A percentile compares a stretch with the other conserved stretches of the same genome.
Conservation (phyloP, 108 stramenopile genomes). For the Nitzschia palea region DNA sequence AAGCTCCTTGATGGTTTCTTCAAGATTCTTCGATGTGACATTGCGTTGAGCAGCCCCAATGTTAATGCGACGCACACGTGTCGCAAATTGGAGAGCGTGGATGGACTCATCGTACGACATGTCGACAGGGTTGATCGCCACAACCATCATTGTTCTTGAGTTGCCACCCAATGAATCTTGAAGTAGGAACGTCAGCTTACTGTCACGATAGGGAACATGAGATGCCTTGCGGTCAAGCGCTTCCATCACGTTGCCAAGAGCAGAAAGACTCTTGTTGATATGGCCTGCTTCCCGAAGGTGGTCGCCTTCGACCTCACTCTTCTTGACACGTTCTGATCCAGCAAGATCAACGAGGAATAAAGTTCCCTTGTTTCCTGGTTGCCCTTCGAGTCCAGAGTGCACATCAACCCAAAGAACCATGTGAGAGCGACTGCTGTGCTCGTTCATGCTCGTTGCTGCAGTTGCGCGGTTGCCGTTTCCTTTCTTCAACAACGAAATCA, state of each 20-base stretch:
- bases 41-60: slow-evolving; percentile 88
- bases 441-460: slow-evolving; percentile 97
- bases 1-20: slow-evolving; percentile 88
- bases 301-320: slow-evolving; percentile 90
- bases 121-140: slow-evolving; percentile 89
- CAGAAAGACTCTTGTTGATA: slow-evolving; percentile 98
- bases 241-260: slow-evolving; percentile 98
- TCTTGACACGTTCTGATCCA: slow-evolving; percentile 98
- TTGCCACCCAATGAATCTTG: slow-evolving; percentile 97
- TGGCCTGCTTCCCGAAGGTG: slow-evolving; percentile 95
- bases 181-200: slow-evolving; percentile 93
- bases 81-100: slow-evolving; percentile 98
- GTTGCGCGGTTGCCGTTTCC: slow-evolving; percentile 92
- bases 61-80: slow-evolving; percentile 88
- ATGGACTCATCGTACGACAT: slow-evolving; percentile 93
- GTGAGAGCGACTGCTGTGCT: slow-evolving; percentile 93
- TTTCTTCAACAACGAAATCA: slow-evolving; percentile 76
- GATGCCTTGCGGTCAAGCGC: slow-evolving; percentile 87
- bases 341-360: slow-evolving; percentile 97
- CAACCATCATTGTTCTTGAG: slow-evolving; percentile 95
- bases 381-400: slow-evolving; percentile 62
- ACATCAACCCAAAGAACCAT: slow-evolving; percentile 94
- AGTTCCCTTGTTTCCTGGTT: slow-evolving; percentile 74
- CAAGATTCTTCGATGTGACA: slow-evolving; percentile 84
- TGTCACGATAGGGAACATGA: slow-evolving; percentile 94